Percentiles rank a stretch among this genome's conserved stretches.
These are phyloP conservation scores for Diaporthe destruens DNA, from an alignment of 2,329 filamentous ascomycete genomes.

Conservation along the genomic window DNA sequence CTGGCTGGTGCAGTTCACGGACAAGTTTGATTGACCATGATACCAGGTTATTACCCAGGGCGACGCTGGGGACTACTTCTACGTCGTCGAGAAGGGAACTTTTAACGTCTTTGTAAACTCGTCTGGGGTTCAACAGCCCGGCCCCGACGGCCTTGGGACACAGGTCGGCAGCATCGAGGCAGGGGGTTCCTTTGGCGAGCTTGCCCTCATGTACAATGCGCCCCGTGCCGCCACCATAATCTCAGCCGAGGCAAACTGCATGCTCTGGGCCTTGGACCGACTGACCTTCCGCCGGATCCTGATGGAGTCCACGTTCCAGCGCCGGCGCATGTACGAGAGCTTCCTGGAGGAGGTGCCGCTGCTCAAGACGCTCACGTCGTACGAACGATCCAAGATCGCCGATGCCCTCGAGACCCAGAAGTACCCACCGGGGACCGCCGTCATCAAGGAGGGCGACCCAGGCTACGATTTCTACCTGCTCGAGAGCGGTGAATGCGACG, in stretches of 20 bases:
- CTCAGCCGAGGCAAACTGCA: conserved; percentile 81
- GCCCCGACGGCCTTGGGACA: conserved; percentile 83
- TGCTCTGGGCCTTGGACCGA: conserved; percentile 93
- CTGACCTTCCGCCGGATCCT: conserved; percentile 97
- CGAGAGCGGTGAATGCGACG: conserved; percentile 88
- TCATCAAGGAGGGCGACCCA: conserved; percentile 92
- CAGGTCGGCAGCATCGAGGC: conserved; percentile 86
- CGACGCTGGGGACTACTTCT: conserved; percentile 97
- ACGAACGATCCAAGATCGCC: conserved; percentile 97
- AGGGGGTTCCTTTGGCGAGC: conserved; percentile 94
- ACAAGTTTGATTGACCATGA: conserved; percentile 36
- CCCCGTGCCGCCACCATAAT: conserved; percentile 95
- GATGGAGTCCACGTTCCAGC: conserved; percentile 97
- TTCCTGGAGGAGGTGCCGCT: conserved; percentile 96
- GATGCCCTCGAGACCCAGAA: conserved; percentile 95
- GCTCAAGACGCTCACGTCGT: conserved; percentile 84
- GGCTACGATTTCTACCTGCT: conserved; percentile 93
- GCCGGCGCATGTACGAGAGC: conserved; percentile 95
- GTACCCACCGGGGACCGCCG: conserved; percentile 80
- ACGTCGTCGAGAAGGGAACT: conserved; percentile 90
- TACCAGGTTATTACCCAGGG: conserved; percentile 91
- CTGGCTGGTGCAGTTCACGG: conserved; percentile 16
- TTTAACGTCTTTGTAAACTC: conserved; percentile 94
- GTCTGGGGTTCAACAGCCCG: conserved; percentile 81
- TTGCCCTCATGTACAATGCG: conserved; percentile 98